Base-by-base conservation (phyloP, 1,284 basidiomycete genomes). In the Leccinum subrobustum region DNA sequence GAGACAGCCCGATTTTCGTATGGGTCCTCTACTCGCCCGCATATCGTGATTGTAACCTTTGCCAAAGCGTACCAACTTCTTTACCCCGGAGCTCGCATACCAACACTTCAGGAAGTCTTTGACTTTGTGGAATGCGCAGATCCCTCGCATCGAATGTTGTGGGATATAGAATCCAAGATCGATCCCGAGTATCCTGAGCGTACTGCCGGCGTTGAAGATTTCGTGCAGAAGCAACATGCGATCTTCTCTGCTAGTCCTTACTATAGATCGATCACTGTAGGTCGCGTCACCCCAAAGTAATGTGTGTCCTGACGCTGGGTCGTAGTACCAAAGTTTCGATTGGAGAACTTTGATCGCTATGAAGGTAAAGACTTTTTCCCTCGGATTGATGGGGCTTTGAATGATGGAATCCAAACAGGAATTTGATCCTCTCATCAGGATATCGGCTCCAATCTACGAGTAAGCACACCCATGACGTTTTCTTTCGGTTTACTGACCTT, bases 151-250 rank as follows among this genome's bases (percentile, higher is more conserved):
- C 72, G 78, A 48, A 80, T 92, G 23, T 74, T 80, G 33, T 91
- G 86, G 82, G 92, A 93, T 70, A 89, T 93, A 62, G 91, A 93
- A 75, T 89, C 87, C 48, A 93, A 93, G 74, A 82, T 92, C 60
- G 81, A 92, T 67, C 77, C 89, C 3, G 78, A 77, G 33, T 70
- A 78, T 60, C 78, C 80, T 9, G 83, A 86, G 67, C 75, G 78
- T 51, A 92, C 91, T 7, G 76, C 77, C n/a, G 70, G 77, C 9
- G 84, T 87, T 1, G 76, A 84, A 23, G 85, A 86, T 59, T 93
- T 93, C 68, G 89, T 91, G 9, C 74, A 76, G 59, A 79, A 77
- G 44, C 89, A 91, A 68, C 77, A 87, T 66, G 79, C 78, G 7
- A 70, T 81, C 35, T 90, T 91, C 67, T 65, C 73, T 33, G 73